Base-by-base conservation (phyloP, 2,329 filamentous ascomycete species). In the Arthrobotrys sinensis region DNA sequence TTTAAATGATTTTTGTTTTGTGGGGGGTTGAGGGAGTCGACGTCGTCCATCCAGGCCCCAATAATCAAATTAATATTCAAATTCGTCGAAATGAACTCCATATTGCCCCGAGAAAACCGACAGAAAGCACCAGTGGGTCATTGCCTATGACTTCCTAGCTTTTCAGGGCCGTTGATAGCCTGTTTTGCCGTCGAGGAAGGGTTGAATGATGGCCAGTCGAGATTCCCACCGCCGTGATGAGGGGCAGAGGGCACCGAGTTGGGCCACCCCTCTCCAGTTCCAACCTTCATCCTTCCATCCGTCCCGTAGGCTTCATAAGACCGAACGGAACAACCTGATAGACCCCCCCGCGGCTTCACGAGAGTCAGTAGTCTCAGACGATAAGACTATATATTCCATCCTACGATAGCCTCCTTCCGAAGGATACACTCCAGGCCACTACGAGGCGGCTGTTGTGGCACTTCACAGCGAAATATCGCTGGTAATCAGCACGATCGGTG, bases 1-100 rank as follows among this genome's bases (percentile, higher is more conserved):
- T 43, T 60, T 60, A 60, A 60, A 60, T 60, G 40, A 11, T 60
- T 40, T 16, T 16, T 55, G n/a, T 36, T 57, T 57, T 38, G 16
- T 7, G 36, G 19, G 19, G 55, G 36, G 16, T 7, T 34, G 19
- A 28, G 36, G 34, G 55, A 43, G 38, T 14, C 6, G 21, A 4
- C 53, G 19, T 8, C 11, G 34, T 24, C n/a, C 21, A 28, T 4
- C 16, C 50, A 19, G 28, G 7, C n/a, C 32, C 53, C 19, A 6
- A 40, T 52, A 40, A 36, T 40, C 34, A 5, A 60, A 16, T 24
- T 14, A 43, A 60, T 60, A 60, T 14, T 14, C 16, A 28, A 46
- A 28, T 45, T 12, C 36, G 16, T 14, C 16, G 38, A 28, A 46
- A 63, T 16, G 60, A 34, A 40, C 60, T 34, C 21, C 43, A 36